Base-by-base conservation (phyloP, 1,284 basidiomycete species). In the Cystobasidium slooffiae region DNA sequence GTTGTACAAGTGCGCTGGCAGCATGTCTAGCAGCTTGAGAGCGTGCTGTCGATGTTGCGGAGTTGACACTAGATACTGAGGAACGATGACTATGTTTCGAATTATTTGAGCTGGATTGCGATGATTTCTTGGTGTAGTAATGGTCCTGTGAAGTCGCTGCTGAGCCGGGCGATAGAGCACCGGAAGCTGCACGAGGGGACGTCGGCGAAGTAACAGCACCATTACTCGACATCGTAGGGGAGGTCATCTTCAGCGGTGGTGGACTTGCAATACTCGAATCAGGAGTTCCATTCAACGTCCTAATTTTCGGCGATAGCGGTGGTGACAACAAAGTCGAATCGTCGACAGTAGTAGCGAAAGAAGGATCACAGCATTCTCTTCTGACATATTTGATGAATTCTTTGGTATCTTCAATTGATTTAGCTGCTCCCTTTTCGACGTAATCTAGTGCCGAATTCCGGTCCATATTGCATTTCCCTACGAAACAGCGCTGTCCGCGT, bases 401-500 rank as follows among this genome's bases (percentile, higher is more conserved):
- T 68, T 84, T 81, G 0, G 93, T 94, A 56, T 86, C 86, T 0
- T 80, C 78, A 4, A 93, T 91, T 92, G 16, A 82, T 20, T 70
- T 44, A 12, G 47, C 47, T 59, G 72, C 51, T 41, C 47, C 0
- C 76, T 76, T 78, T 75, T 74, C 63, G 16, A 58, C 82, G 82
- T 96, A 97, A 80, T 88, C 84, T 12, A 85, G 82, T 0, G 91
- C 89, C 53, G 84, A 86, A 80, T 94, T 86, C 24, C 89, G 86
- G 84, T 97, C 87, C 94, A 98, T 97, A 84, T 93, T 94, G 83
- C 95, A 97, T 89, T 96, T 85, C 55, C 93, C 93, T 59, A 94
- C 87, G 79, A 94, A 90, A 0, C 91, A 93, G 61, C 95, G 87
- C 83, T 97, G 94, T 22, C 94, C 93, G 78, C 84, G 84, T 39